A percentile compares a stretch with the other conserved stretches of the same genome.
phyloP scores from a whole-genome alignment of 163 green algal species.

The Chlamydomonas reinhardtii region DNA sequence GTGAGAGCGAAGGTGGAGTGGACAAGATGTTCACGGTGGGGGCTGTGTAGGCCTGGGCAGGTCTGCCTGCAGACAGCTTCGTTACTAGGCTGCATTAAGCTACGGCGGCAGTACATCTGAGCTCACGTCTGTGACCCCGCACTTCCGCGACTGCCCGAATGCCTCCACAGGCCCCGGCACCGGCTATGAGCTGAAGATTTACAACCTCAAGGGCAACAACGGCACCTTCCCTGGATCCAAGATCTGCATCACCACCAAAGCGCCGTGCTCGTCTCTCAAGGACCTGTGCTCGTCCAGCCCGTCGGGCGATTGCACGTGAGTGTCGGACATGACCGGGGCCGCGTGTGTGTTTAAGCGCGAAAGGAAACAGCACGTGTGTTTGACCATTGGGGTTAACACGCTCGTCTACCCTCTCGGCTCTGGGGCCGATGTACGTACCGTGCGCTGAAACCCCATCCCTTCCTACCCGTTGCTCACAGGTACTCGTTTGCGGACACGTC shows the following conservation, averaged over 20 bases:
- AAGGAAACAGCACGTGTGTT: no score
- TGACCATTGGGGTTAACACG: no score
- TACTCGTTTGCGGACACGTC: constrained; percentile 9
- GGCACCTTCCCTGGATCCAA: neutral
- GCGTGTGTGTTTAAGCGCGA: neutral
- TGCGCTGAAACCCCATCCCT: neutral
- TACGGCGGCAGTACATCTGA: no score
- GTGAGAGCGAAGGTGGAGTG: no score
- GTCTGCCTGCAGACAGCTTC: no score
- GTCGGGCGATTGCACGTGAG: neutral
- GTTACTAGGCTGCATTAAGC: no score
- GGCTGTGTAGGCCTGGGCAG: neutral
- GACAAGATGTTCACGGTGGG: neutral
- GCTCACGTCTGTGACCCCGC: no score
- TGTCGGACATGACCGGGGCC: neutral
- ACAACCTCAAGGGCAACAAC: neutral
- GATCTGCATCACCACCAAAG: neutral
- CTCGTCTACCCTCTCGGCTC: no score
- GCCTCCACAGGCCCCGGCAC: neutral
- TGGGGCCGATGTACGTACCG: no score
- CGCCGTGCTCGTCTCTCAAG: neutral
- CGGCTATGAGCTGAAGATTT: neutral
- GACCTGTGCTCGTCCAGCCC: neutral
- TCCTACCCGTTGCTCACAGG: neutral
- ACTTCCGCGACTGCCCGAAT: no score